Evolutionary conservation across 345 rosid genomes (phyloP), one percentile per base, ranked within the genome.

Genomic region (Triadica sebifera): DNA sequence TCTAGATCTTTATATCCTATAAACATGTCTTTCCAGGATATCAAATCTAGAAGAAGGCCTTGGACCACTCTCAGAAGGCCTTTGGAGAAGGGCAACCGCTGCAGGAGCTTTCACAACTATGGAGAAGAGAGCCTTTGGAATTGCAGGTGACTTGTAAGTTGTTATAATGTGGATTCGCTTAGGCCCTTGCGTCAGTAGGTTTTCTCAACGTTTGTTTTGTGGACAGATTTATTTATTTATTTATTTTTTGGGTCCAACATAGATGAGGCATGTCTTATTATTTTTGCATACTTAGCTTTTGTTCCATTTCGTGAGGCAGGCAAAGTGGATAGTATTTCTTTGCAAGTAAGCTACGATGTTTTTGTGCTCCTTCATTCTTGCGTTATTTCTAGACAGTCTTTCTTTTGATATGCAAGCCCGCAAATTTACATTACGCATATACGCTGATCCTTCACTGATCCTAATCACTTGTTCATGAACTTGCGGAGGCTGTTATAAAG

Each of bases 231-330:
- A n/a, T n/a, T n/a, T n/a, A n/a, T n/a, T n/a, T n/a, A n/a, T 16
- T 61, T 60, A n/a, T n/a, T 63, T 73, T 66, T 49, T 77, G 37
- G 71, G 75, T 74, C 70, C 76, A 74, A 20, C 64, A 37, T 80
- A 94, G 97, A 80, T 77, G 97, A 88, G 85, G 97, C 97, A 8
- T 97, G 98, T 75, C 92, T n/a, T n/a, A n/a, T 92, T 80, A 95
- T 94, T 81, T 80, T 94, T 69, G 96, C 98, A 47, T 92, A 92
- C 89, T 81, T 94, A 78, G 91, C 98, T 77, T 94, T 94, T 80
- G 92, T 90, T 81, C 93, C 98, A 73, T 94, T 94, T 81, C 89
- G 91, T 83, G 96, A 92, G 86, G 89, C 85, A 71, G 97, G 96
- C 76, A 80, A 83, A 51, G 76, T 87, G 84, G 98, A 94, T 85